These are phyloP conservation scores for Corymbia citriodora DNA, from an alignment of 441 rosid genomes.

Conservation along the genomic window DNA sequence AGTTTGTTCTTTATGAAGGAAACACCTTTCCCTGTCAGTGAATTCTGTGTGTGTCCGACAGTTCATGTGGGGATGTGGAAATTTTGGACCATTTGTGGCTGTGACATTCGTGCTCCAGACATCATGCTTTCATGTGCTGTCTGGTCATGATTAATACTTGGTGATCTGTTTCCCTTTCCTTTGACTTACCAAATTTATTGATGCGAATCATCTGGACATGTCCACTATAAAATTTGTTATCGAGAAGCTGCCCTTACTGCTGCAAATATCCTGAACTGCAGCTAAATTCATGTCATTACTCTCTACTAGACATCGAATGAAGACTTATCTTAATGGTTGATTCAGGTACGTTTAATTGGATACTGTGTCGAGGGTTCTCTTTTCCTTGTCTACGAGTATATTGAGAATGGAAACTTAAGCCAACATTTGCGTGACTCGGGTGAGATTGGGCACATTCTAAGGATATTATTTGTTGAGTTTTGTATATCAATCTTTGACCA, in stretches of 20 bases:
- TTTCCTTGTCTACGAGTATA: constrained; percentile 81
- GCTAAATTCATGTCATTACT: neutral
- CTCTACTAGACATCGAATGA: neutral
- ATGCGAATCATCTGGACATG: neutral
- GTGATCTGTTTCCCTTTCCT: neutral
- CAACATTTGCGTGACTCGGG: constrained; percentile 85
- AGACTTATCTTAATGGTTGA: neutral
- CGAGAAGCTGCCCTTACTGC: neutral
- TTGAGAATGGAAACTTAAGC: constrained; percentile 91
- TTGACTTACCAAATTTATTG: neutral
- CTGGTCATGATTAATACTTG: neutral
- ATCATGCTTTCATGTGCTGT: neutral
- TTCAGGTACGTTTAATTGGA: constrained; percentile 86
- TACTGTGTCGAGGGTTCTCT: constrained; percentile 96
- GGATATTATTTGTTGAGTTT: neutral
- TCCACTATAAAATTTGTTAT: neutral
- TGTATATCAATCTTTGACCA: neutral
- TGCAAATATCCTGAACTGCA: neutral
- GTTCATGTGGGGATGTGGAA: neutral
- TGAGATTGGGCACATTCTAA: constrained; percentile 18
- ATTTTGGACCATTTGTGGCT: neutral
- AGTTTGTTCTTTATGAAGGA: neutral
- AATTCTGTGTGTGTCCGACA: neutral
- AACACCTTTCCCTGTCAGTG: neutral
- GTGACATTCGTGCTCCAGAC: neutral